phyloP scores from a whole-genome alignment of 176 grass and related monocot species.

The sorghum (Sorghum bicolor) region DNA sequence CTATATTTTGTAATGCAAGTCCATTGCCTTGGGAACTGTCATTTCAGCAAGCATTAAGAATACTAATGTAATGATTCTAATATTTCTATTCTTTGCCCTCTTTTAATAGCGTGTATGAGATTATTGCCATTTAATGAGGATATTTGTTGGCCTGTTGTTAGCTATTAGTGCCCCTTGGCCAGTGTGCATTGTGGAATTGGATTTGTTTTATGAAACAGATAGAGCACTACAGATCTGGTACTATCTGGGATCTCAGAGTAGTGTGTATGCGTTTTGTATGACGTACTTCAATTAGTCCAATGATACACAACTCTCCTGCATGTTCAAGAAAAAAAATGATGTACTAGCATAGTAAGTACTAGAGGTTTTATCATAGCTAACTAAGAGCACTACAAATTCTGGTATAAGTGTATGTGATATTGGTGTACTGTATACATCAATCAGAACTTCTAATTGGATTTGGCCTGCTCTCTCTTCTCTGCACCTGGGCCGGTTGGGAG shows the following conservation, averaged over 20 bases:
- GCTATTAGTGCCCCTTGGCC: neutral
- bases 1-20: neutral
- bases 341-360: neutral
- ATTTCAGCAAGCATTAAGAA: neutral
- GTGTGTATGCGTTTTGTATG: neutral
- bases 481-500: neutral
- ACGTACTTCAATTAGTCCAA: neutral
- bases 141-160: neutral
- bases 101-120: neutral
- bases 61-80: neutral
- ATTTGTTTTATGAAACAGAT: neutral
- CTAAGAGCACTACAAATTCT: neutral
- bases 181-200: neutral
- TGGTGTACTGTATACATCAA: neutral
- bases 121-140: neutral
- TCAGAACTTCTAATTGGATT: neutral
- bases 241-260: neutral
- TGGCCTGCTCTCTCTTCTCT: neutral
- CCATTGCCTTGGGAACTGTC: neutral
- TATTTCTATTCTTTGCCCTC: neutral
- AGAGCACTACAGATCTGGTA: neutral
- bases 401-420: neutral
- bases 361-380: neutral
- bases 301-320: neutral
- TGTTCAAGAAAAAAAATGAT: neutral